Percentiles rank a stretch among this genome's conserved stretches.
Evolutionary conservation across 1,139 yeast genomes (phyloP).

Genomic region (Zygosaccharomyces pseudobailii): DNA sequence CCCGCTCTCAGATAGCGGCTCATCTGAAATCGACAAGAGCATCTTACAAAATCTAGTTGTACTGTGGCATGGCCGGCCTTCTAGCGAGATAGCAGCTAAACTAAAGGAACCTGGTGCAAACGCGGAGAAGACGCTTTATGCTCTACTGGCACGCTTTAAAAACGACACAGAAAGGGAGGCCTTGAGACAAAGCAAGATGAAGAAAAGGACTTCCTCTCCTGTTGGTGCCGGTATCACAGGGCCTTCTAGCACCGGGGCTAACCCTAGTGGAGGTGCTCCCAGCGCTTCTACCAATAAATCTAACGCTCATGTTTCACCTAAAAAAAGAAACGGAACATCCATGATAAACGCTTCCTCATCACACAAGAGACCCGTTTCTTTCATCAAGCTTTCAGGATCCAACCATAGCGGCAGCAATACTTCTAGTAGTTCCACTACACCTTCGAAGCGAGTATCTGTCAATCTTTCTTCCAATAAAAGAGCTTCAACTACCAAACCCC

Average conservation of each 20-base stretch:
- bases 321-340: constrained; percentile 44
- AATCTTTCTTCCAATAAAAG: constrained; percentile 24
- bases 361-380: constrained; percentile 53
- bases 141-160: constrained; percentile 45
- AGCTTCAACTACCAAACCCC: constrained; percentile 12
- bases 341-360: constrained; percentile 52
- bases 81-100: constrained; percentile 51
- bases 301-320: constrained; percentile 15
- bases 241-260: not conserved
- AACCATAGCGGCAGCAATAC: constrained; percentile 13
- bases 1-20: constrained; percentile 42
- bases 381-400: constrained; percentile 37
- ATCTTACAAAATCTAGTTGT: constrained; percentile 65
- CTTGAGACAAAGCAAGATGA: constrained; percentile 22
- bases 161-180: constrained; percentile 35
- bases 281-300: constrained; percentile 3
- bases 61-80: constrained; percentile 68
- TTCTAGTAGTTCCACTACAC: constrained; percentile 20
- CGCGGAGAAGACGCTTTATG: constrained; percentile 73
- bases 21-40: constrained; percentile 49
- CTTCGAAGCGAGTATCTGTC: constrained; percentile 25
- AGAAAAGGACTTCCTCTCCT: constrained; percentile 16
- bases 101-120: constrained; percentile 54
- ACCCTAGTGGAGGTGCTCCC: not conserved
- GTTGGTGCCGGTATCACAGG: constrained; percentile 15